Evolutionary conservation across 805 yeast species (phyloP).

Genomic region (Lipomyces yamanashiensis): DNA sequence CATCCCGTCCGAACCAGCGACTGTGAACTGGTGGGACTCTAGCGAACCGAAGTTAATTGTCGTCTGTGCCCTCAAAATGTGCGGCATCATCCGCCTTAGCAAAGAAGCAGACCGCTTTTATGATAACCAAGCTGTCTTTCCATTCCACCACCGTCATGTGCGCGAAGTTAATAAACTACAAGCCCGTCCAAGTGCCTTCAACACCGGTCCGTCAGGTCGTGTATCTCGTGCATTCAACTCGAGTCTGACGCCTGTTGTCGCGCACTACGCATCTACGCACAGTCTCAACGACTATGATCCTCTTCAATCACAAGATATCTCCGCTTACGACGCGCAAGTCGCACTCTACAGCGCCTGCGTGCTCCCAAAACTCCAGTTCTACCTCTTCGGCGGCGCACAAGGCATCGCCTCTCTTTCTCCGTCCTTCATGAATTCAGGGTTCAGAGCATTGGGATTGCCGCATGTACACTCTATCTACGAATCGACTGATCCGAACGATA

Average conservation of each 20-base stretch:
- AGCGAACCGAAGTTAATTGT: constrained; percentile 78
- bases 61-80: constrained; percentile 62
- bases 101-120: constrained; percentile 67
- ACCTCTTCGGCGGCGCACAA: constrained; percentile 35
- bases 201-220: constrained; percentile 76
- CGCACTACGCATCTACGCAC: constrained; percentile 8
- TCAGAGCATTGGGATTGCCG: constrained; percentile 73
- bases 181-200: constrained; percentile 76
- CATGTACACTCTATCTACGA: constrained; percentile 55
- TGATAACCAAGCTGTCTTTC: constrained; percentile 74
- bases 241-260: constrained; percentile 82
- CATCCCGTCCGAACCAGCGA: constrained; percentile 53
- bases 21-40: constrained; percentile 63
- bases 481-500: constrained; percentile 64
- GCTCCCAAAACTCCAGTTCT: constrained; percentile 37
- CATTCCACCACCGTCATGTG: constrained; percentile 53
- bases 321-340: constrained; percentile 19
- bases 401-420: constrained; percentile 84
- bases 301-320: constrained; percentile 8
- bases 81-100: constrained; percentile 80
- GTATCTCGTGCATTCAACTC: constrained; percentile 77
- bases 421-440: constrained; percentile 77
- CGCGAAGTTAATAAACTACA: constrained; percentile 50
- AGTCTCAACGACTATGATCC: not conserved
- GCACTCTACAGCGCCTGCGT: constrained; percentile 19